Conservation (phyloP, 2,329 filamentous ascomycete species). For the Paracoccidioides lutzii region DNA sequence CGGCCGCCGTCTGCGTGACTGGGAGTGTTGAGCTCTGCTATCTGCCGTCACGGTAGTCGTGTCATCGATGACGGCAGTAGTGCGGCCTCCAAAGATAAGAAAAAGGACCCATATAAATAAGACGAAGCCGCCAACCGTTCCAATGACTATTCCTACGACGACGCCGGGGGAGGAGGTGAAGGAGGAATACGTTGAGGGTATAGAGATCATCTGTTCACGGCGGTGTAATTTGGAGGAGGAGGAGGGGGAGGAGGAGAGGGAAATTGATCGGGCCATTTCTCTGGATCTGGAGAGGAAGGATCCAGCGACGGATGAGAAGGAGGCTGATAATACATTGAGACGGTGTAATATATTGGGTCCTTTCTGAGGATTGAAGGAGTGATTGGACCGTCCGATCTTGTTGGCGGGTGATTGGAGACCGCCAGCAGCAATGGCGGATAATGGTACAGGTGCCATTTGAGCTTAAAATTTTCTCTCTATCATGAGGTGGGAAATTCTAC, state of each 20-base stretch:
- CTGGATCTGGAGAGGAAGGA: background rate
- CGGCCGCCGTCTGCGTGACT: conserved; percentile 19
- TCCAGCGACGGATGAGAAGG: background rate
- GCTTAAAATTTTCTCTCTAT: background rate
- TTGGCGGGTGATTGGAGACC: background rate
- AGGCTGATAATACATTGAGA: background rate
- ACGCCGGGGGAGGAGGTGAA: conserved; percentile 43
- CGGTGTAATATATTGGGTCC: background rate
- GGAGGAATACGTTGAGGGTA: conserved; percentile 49
- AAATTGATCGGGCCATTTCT: background rate
- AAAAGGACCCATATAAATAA: conserved; percentile 42
- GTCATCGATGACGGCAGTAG: conserved; percentile 16
- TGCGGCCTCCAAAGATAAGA: conserved; percentile 34
- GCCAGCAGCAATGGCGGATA: background rate
- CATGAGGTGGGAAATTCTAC: background rate
- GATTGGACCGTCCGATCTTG: background rate
- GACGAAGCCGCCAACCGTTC: conserved; percentile 39
- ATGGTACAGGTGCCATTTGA: background rate
- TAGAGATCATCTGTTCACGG: conserved; percentile 31
- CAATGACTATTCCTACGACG: conserved; percentile 46
- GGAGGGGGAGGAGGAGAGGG: background rate
- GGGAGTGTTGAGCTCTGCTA: conserved; percentile 3
- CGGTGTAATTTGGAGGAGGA: background rate
- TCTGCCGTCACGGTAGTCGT: conserved; percentile 3
- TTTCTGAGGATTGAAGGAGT: background rate